Evolutionary conservation across 306 rosid genomes (phyloP), one percentile per base, ranked within the genome.

Genomic region (Trifolium dubium): DNA sequence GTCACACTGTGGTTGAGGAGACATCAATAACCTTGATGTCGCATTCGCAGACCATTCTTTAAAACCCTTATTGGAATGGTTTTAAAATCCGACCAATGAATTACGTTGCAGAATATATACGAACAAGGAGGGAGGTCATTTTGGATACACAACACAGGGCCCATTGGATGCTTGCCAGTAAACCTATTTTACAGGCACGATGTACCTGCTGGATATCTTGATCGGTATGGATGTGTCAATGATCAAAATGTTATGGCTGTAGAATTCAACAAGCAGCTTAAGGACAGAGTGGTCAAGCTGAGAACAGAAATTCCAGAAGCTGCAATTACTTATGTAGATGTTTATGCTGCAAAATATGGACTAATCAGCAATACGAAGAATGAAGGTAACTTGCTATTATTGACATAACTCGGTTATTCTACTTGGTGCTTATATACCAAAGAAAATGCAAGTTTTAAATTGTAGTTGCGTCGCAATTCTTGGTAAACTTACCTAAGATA

Each of bases 131-230:
- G 98, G 55, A 86, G 96, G 85, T 12, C 87, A 39, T 93, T 93
- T 62, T 93, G 98, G 98, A 81, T 93, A 73, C 98, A 91, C 87
- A 93, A 91, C 79, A 93, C 97, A 12, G 90, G 92, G n/a, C 98
- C 98, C 0, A 58, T 90, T 72, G 98, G 98, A 14, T 93, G 97
- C 69, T 67, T 91, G 73, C 97, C 98, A 6, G 83, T 93, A 51
- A 80, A 87, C 64, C 85, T 75, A 5, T 91, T 89, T 87, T 91
- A 93, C 89, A 88, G 41, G 65, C 91, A 81, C 12, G 85, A 82
- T 80, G 75, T 88, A 11, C 81, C 93, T 2, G 73, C 83, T 3
- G 96, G 92, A 54, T 86, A 55, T 72, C 72, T 86, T 7, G 98
- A 90, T n/a, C 74, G 47, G 19, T 73, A 83, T 78, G 84, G 95